Evolutionary conservation across 768 basidiomycete species (phyloP).

Genomic region (Favolaschia claudopus): DNA sequence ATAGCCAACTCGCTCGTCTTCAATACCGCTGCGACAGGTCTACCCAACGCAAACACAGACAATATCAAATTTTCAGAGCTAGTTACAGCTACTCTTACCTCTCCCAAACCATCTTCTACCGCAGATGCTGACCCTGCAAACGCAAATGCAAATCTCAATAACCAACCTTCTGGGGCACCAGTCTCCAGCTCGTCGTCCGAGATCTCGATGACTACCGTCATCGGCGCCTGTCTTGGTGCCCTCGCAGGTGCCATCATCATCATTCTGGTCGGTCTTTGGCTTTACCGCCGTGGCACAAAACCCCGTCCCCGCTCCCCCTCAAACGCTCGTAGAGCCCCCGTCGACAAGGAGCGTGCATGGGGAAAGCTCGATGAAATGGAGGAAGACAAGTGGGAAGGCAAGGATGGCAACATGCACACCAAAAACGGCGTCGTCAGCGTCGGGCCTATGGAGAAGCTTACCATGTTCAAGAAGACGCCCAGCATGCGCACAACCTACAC

Average conservation of each 20-base stretch:
- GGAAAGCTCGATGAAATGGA: conserved; percentile 59
- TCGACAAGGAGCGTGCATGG: conserved; percentile 59
- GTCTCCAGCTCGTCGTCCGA: conserved; percentile 34
- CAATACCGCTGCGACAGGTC: conserved; percentile 29
- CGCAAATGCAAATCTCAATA: too few relatives aligned
- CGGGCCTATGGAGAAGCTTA: conserved; percentile 66
- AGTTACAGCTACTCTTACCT: conserved; percentile 10
- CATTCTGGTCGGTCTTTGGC: conserved; percentile 59
- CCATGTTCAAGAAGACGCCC: conserved; percentile 70
- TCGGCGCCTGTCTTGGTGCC: conserved; percentile 70
- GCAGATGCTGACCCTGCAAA: conserved; percentile 17
- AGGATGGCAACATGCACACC: conserved; percentile 35
- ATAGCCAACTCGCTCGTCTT: conserved; percentile 23
- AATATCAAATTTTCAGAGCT: conserved; percentile 23
- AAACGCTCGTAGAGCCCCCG: conserved; percentile 45
- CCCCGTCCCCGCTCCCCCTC: conserved; percentile 42
- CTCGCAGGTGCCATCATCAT: conserved; percentile 61
- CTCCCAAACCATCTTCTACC: conserved; percentile 16
- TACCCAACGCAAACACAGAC: conserved; percentile 22
- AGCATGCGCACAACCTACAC: conserved; percentile 63
- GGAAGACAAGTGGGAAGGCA: conserved; percentile 56
- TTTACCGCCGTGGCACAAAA: conserved; percentile 58
- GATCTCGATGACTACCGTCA: conserved; percentile 60
- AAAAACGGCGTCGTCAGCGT: conserved; percentile 53
- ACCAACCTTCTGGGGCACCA: conserved; percentile 25